Evolutionary conservation across 495 filamentous ascomycete species (phyloP).

Genomic region (Penicillium steckii): DNA sequence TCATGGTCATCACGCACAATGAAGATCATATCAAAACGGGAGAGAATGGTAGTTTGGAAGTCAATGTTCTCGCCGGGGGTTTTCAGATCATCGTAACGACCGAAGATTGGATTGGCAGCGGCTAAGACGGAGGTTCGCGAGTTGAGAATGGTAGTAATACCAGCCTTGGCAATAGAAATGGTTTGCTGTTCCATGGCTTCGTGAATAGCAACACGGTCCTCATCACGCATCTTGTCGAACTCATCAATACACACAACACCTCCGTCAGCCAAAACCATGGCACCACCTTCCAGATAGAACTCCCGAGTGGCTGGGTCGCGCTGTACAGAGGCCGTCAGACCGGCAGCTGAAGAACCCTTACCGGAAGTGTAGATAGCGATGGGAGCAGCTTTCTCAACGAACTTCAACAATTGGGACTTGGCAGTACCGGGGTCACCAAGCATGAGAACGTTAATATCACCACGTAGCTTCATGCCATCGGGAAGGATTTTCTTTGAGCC

Average conservation of each 20-base stretch:
- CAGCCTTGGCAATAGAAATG: conserved; percentile 98
- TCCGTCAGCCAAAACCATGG: conserved; percentile 97
- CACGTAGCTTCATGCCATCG: conserved; percentile 97
- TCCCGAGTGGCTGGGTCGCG: conserved; percentile 88
- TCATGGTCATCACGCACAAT: conserved; percentile 97
- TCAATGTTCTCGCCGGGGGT: conserved; percentile 98
- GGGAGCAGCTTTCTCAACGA: conserved; percentile 93
- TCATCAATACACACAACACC: conserved; percentile 99
- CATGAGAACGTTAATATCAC: conserved; percentile 97
- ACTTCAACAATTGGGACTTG: conserved; percentile 96
- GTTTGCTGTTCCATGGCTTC: conserved; percentile 99
- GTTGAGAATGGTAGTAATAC: conserved; percentile 98
- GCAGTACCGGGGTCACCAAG: conserved; percentile 98
- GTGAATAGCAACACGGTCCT: conserved; percentile 98
- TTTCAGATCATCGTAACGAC: conserved; percentile 97
- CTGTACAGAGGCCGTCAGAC: conserved; percentile 97
- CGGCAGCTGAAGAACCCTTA: conserved; percentile 96
- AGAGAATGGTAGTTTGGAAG: conserved; percentile 98
- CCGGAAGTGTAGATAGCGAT: conserved; percentile 99
- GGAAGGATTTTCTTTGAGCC: conserved; percentile 98
- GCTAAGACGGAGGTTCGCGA: conserved; percentile 93
- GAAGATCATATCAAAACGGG: conserved; percentile 99
- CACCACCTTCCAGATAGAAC: conserved; percentile 97
- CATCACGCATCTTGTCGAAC: conserved; percentile 99
- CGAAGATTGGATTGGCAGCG: conserved; percentile 96